Base-by-base conservation (phyloP, 345 rosid genomes). In the Citrus medica region DNA sequence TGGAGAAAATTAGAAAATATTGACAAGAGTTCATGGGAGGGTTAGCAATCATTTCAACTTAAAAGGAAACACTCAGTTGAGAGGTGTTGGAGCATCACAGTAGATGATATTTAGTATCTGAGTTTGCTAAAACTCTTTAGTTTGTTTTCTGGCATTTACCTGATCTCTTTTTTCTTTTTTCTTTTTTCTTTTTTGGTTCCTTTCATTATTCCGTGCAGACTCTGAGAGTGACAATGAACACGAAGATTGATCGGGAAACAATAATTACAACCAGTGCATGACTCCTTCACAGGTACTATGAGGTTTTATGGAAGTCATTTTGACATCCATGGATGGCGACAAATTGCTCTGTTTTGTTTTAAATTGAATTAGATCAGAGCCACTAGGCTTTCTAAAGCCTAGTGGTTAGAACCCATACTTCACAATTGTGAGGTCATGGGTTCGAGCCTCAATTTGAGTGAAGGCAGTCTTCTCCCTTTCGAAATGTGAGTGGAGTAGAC, bases 161-260 rank as follows among this genome's bases (percentile, higher is more conserved):
- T 61, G 17, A 35, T 35, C 37, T 35, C 37, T 35, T 35, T 5
- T 35, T 5, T 33, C 37, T 40, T 65, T 21, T 35, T 60, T 21
- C 32, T 37, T 76, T 59, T 28, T 38, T 38, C 9, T 38, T 38
- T 38, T 38, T 8, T 8, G 42, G 12, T 35, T 35, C 37, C 37
- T 35, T 35, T 35, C 37, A 35, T 35, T 73, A 51, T 65, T 63
- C 61, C 27, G 46, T 82, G 88, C 92, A 95, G 98, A 95, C 84
- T 93, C 98, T 13, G 98, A 95, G 82, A 88, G 82, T 64, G 98
- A 94, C 25, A 90, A 84, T 64, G 97, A 88, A 62, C 98, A 93
- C 56, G 89, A 91, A 72, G 94, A 95, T 85, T 95, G 83, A 93
- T 40, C 32, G 24, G 30, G 63, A 65, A 60, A 51, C 62, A 56